A percentile compares a stretch with the other conserved stretches of the same genome.
Conservation (phyloP, 1,284 basidiomycete species). For the Rhodotorula sp. region DNA sequence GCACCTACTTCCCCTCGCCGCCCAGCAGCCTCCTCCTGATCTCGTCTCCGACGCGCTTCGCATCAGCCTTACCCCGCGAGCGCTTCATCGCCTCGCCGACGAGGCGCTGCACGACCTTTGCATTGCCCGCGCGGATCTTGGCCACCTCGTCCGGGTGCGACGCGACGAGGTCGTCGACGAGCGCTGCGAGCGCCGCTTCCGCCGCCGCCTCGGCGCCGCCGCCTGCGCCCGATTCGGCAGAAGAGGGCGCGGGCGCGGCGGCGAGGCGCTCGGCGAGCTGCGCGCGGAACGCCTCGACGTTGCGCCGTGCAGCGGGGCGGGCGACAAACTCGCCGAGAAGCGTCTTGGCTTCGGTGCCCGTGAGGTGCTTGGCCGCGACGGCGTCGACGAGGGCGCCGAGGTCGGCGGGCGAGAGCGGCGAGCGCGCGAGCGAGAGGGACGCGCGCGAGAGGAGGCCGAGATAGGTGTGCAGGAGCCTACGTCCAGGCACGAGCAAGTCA, state of each 20-base stretch:
- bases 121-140: conserved; percentile 69
- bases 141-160: conserved; percentile 62
- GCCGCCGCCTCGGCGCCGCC: conserved; percentile 20
- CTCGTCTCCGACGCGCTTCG: conserved; percentile 50
- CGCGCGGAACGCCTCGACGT: background rate
- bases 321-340: conserved; percentile 45
- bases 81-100: conserved; percentile 87
- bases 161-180: conserved; percentile 14
- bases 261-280: background rate
- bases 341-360: conserved; percentile 47
- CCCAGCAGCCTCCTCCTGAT: background rate
- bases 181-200: conserved; percentile 41
- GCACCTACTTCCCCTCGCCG: background rate
- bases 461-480: conserved; percentile 82
- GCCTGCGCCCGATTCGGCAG: conserved; percentile 11
- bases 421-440: conserved; percentile 63
- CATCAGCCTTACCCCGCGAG: conserved; percentile 75
- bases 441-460: conserved; percentile 70
- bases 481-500: background rate
- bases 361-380: conserved; percentile 52
- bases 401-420: conserved; percentile 62
- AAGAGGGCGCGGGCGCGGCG: conserved; percentile 16
- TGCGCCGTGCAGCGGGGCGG: background rate
- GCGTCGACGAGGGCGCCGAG: conserved; percentile 77
- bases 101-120: conserved; percentile 81